Percentiles rank a stretch among this genome's conserved stretches.
These are phyloP conservation scores for Keithomyces neogunnii DNA, from an alignment of 2,329 filamentous ascomycete species.

Conservation along the genomic window DNA sequence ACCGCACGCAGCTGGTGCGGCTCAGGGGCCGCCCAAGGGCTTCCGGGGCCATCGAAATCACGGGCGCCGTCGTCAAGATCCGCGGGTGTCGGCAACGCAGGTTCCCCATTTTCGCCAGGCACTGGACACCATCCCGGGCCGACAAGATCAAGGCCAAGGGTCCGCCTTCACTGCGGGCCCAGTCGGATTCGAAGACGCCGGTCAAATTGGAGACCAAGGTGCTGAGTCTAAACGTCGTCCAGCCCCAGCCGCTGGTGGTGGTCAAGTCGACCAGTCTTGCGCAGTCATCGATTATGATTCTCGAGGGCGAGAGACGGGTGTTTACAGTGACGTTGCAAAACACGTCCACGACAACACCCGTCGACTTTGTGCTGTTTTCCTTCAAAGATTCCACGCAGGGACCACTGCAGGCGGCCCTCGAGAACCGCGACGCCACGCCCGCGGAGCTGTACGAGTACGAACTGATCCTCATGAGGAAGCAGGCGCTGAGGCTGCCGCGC, in stretches of 20 bases:
- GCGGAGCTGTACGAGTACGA: slow-evolving; percentile 83
- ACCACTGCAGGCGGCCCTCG: slow-evolving; percentile 65
- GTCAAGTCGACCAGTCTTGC: slow-evolving; percentile 70
- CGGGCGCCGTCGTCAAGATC: slow-evolving; percentile 71
- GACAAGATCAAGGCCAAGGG: slow-evolving; percentile 72
- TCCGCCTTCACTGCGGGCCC: slow-evolving; percentile 45
- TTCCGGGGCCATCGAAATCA: slow-evolving; percentile 63
- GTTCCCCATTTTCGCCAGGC: slow-evolving; percentile 74
- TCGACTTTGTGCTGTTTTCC: slow-evolving; percentile 78
- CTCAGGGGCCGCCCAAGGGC: slow-evolving; percentile 59
- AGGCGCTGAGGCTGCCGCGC: slow-evolving; percentile 52
- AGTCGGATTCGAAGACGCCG: slow-evolving; percentile 22
- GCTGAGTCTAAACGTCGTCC: slow-evolving; percentile 66
- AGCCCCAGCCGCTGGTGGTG: slow-evolving; percentile 66
- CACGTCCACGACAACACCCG: slow-evolving; percentile 57
- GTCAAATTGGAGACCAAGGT: slow-evolving; percentile 37
- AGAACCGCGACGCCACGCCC: slow-evolving; percentile 66
- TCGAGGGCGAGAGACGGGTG: slow-evolving; percentile 75
- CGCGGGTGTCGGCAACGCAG: slow-evolving; percentile 71
- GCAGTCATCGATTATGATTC: slow-evolving; percentile 81
- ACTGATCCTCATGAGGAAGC: slow-evolving; percentile 65
- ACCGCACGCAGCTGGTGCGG: slow-evolving; percentile 71
- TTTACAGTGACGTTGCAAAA: slow-evolving; percentile 81
- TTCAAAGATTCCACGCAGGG: slow-evolving; percentile 83
- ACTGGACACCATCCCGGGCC: slow-evolving; percentile 64